These are phyloP conservation scores for Prasinococcaceae sp. DNA, from an alignment of 139 green algal genomes.

Conservation along the genomic window DNA sequence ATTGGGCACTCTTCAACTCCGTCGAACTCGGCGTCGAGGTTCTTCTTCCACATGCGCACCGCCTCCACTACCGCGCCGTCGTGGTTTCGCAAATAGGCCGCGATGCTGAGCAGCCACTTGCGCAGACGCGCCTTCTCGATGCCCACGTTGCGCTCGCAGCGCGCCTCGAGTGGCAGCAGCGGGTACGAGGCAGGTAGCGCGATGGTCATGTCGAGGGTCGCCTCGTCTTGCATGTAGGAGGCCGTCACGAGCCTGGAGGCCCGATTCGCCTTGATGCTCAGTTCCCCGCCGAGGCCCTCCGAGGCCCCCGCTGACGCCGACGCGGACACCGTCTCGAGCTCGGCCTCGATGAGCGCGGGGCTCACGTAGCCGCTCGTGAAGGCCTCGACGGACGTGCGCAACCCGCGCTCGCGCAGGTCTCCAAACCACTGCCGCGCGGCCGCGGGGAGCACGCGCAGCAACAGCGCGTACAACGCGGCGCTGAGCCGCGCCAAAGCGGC, in stretches of 20 bases:
- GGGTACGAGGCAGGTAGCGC: conserved; percentile 61
- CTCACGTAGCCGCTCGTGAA: conserved; percentile 63
- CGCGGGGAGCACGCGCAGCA: conserved; percentile 58
- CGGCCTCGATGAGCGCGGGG: conserved; percentile 52
- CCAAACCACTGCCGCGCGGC: conserved; percentile 61
- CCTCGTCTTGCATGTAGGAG: conserved; percentile 67
- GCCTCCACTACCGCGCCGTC: conserved; percentile 64
- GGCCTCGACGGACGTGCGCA: conserved; percentile 44
- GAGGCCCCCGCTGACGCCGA: background rate
- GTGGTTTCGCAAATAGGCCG: conserved; percentile 63
- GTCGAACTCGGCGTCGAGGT: conserved; percentile 60
- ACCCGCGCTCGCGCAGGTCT: conserved; percentile 46
- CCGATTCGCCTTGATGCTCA: conserved; percentile 40
- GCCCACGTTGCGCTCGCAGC: conserved; percentile 38
- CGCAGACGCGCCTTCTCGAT: conserved; percentile 62
- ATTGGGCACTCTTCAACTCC: conserved; percentile 90
- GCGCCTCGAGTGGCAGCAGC: conserved; percentile 48
- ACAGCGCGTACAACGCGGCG: conserved; percentile 35
- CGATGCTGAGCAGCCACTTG: conserved; percentile 88
- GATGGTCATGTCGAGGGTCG: conserved; percentile 65
- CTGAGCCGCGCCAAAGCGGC: conserved; percentile 21
- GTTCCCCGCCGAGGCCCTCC: conserved; percentile 21
- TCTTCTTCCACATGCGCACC: conserved; percentile 64
- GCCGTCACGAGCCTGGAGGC: conserved; percentile 50
- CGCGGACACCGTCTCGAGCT: conserved; percentile 36